These are phyloP conservation scores for Cryptosporidium xiaoi DNA, from an alignment of 169 alveolate genomes.

Conservation along the genomic window DNA sequence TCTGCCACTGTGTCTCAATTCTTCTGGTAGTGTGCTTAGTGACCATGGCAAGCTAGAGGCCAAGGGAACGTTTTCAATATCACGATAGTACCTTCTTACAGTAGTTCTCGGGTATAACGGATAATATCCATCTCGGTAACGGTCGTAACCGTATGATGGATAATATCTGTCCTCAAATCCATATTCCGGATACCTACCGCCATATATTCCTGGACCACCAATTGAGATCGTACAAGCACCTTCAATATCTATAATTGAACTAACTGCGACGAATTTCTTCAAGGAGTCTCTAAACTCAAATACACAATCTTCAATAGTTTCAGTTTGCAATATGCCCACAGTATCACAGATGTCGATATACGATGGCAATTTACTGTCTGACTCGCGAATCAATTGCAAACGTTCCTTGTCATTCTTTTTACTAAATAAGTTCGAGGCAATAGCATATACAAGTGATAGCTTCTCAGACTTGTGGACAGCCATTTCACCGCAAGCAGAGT, in stretches of 20 bases:
- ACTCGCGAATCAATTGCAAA: constrained; percentile 23
- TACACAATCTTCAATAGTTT: constrained; percentile 48
- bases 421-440: constrained; percentile 13
- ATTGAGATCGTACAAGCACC: constrained; percentile 27
- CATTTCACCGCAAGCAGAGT: constrained; percentile 28
- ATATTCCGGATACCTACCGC: neutral
- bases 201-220: neutral
- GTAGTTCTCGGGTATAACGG: neutral
- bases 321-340: constrained; percentile 9
- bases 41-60: constrained; percentile 1
- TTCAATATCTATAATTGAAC: constrained; percentile 14
- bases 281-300: constrained; percentile 35
- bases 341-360: constrained; percentile 33
- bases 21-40: neutral
- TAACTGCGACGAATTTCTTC: neutral
- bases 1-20: neutral
- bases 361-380: constrained; percentile 1
- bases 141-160: neutral
- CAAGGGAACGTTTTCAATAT: constrained; percentile 16
- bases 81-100: constrained; percentile 23
- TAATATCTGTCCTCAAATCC: neutral
- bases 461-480: neutral
- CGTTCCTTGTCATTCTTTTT: constrained; percentile 50
- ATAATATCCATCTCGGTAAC: neutral
- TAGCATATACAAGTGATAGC: neutral